Base-by-base conservation (phyloP, 768 basidiomycete genomes). In the Pleurotus ostreatus region DNA sequence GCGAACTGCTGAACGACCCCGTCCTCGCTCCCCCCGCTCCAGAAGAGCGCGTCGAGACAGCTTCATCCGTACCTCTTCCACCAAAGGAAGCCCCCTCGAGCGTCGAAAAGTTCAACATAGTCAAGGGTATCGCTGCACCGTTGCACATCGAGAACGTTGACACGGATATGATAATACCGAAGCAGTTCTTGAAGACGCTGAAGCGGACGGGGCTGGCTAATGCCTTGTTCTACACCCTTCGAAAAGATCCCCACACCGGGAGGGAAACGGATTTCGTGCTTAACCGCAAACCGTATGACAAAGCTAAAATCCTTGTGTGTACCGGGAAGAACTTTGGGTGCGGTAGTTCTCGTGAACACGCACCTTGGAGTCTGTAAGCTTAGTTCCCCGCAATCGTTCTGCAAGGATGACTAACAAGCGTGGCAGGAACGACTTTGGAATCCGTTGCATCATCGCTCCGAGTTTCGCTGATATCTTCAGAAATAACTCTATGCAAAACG, bases 151-250 rank as follows among this genome's bases (percentile, higher is more conserved):
- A 87, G 59, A 92, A 93, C 62, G 85, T 94, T 60, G 93, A 96
- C 71, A 96, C 93, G 46, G 93, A 96, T 65, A 89, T 88, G 83
- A 92, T 96, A 68, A 94, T 95, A 66, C 93, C 93, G 2, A 94
- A 94, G 64, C 92, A 94, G 65, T 95, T 94, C 76, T 73, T 95
- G 70, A 95, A 94, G 72, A 95, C 93, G 0, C 73, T 96, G 64
- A 92, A 94, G 70, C 82, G 93, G 55, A 94, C 93, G 41, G 93
- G 93, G 45, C 79, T 96, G 46, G 89, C 90, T 6, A 74, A 86
- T 55, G 92, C 89, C 16, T 73, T 94, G 49, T 96, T 96, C 78
- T 88, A 79, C 67, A 80, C 88, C n/a, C 74, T 90, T 40, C 83
- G 93, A 47, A 87, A 85, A 65, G 83, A 93, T 65, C 82, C 85